Base-by-base conservation (phyloP, 2,329 filamentous ascomycete genomes). In the Didymella segeticola region DNA sequence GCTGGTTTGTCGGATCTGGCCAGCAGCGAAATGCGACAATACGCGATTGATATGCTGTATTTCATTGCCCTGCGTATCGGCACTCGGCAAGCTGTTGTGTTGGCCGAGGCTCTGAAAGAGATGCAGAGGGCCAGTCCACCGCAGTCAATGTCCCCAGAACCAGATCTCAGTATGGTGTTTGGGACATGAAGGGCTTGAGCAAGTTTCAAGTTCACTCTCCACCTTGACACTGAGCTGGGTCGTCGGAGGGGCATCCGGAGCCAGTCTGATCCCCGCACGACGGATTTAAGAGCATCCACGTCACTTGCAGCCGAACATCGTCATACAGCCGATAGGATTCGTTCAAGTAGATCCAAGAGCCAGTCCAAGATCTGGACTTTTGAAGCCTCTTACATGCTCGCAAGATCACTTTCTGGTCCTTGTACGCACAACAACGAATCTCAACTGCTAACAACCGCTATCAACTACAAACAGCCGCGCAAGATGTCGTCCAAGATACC, bases 401-500 rank as follows among this genome's bases (percentile, higher is more conserved):
- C n/a, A n/a, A n/a, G n/a, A n/a, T n/a, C n/a, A n/a, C n/a, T n/a
- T n/a, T n/a, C n/a, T n/a, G n/a, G n/a, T n/a, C n/a, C n/a, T n/a
- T n/a, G n/a, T n/a, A n/a, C n/a, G n/a, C n/a, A n/a, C n/a, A n/a
- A n/a, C n/a, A n/a, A n/a, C n/a, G n/a, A n/a, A n/a, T n/a, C 1
- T 22, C 33, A 20, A 12, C 17, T 20, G 2, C 33, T 14, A 7
- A 7, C 39, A 41, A 19, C 11, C 7, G 10, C 17, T 23, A 5
- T 6, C 6, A 15, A 14, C 19, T 19, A 19, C 20, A 8, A 27
- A 23, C 7, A 7, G 19, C 11, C 30, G 17, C 14, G 15, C 39
- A 38, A 9, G 26, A 51, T 45, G 39, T 47, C 58, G 8, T 33
- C 62, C 25, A 51, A 63, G 23, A 69, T 81, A 27, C 78, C 79